phyloP scores from a whole-genome alignment of 148 eudicot genomes.

The Chenopodium quinoa region DNA sequence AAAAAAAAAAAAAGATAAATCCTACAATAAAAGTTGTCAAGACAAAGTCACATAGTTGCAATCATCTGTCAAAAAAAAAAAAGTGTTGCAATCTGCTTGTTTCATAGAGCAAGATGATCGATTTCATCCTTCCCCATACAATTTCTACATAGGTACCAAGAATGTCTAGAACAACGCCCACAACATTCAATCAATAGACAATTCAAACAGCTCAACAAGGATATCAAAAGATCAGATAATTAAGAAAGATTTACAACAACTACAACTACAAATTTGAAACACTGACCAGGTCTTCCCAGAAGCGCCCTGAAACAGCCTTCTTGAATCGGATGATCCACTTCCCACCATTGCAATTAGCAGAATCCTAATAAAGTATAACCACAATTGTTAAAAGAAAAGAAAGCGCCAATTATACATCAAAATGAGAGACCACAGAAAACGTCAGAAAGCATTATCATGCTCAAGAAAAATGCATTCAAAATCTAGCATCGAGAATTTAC shows the following conservation, averaged over 20 bases:
- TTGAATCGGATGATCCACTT: conserved; percentile 98
- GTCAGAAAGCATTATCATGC: not conserved
- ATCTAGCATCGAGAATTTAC: conserved; percentile 36
- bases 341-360: conserved; percentile 95
- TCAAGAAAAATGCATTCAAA: not conserved
- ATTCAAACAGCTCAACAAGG: not conserved
- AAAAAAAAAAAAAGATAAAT: not conserved
- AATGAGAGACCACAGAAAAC: not conserved
- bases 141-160: not conserved
- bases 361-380: conserved; percentile 51
- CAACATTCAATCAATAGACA: not conserved
- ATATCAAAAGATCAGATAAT: not conserved
- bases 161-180: not conserved
- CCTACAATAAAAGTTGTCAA: not conserved
- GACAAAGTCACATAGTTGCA: not conserved
- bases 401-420: not conserved
- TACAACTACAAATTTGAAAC: not conserved
- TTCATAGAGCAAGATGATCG: not conserved
- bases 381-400: conserved; percentile 7
- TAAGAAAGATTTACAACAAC: not conserved
- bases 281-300: conserved; percentile 96
- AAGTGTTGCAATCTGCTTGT: not conserved
- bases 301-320: conserved; percentile 88
- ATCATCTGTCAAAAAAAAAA: not conserved
- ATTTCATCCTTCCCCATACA: not conserved